phyloP scores from a whole-genome alignment of 2,329 filamentous ascomycete genomes.

The Aspergillus pseudotamarii region DNA sequence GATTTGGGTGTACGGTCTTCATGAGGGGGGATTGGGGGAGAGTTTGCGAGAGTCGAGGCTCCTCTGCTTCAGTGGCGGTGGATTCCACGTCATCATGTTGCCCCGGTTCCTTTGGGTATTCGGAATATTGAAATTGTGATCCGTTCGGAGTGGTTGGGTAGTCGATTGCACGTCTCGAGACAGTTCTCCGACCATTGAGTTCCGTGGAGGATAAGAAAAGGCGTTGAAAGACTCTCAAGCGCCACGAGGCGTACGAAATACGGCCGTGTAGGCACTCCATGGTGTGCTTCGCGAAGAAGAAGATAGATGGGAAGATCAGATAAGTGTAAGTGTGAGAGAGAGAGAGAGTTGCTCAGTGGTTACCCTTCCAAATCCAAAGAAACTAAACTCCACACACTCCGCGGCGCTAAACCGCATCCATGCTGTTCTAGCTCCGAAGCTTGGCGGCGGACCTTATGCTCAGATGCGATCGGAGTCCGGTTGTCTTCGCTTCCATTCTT shows the following conservation, averaged over 20 bases:
- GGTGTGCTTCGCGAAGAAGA: background rate
- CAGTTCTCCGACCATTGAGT: background rate
- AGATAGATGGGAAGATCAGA: background rate
- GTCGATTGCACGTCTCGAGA: slow-evolving; percentile 17
- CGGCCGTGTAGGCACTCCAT: slow-evolving; percentile 33
- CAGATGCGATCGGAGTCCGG: background rate
- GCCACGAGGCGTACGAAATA: slow-evolving; percentile 37
- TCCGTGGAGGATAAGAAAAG: slow-evolving; percentile 19
- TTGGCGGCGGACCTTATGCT: background rate
- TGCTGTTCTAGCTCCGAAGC: background rate
- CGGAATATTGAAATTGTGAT: background rate
- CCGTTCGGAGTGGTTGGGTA: slow-evolving; percentile 10
- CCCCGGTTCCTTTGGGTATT: background rate
- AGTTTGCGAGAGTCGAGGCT: slow-evolving; percentile 30
- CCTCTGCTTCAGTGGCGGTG: background rate
- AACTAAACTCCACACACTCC: background rate
- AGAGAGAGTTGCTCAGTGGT: no score
- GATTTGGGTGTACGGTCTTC: slow-evolving; percentile 22
- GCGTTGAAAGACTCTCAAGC: slow-evolving; percentile 29
- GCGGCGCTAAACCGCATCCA: slow-evolving; percentile 1
- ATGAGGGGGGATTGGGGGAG: slow-evolving; percentile 42
- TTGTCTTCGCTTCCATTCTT: background rate
- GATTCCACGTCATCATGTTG: background rate
- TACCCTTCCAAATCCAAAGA: no score
- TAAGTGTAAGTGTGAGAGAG: background rate